Conservation (phyloP, 2,329 filamentous ascomycete species). For the Pleochaeta shiraiana region DNA sequence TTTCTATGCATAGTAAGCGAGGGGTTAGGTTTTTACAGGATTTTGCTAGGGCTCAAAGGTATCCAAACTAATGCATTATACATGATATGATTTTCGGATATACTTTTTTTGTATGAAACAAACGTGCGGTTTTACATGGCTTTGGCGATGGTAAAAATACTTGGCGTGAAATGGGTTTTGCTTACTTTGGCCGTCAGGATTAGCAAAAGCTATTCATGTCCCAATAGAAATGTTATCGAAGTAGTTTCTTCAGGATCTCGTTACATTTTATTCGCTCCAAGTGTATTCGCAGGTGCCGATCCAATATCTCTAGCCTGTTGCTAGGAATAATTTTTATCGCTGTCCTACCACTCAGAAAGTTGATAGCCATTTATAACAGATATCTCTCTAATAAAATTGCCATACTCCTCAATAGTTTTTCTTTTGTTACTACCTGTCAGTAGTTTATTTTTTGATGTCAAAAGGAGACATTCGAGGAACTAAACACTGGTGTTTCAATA, state of each 20-base stretch:
- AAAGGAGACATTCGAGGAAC: too few relatives aligned
- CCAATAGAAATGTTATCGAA: conserved; percentile 18
- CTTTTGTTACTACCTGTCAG: too few relatives aligned
- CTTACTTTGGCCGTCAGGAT: conserved; percentile 10
- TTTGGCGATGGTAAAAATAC: conserved; percentile 12
- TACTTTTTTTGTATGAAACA: conserved; percentile 10
- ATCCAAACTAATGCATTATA: conserved; percentile 13
- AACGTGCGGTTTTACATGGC: conserved; percentile 9
- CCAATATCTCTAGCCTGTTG: too few relatives aligned
- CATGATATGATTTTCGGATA: conserved; percentile 16
- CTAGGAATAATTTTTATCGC: too few relatives aligned
- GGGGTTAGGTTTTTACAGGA: conserved; percentile 16
- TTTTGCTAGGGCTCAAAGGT: conserved; percentile 5
- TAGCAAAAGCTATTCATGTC: conserved; percentile 7
- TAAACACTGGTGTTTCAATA: too few relatives aligned
- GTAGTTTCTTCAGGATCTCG: not conserved
- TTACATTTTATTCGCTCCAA: too few relatives aligned
- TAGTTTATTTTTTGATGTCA: too few relatives aligned
- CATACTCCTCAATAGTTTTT: too few relatives aligned
- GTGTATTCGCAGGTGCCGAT: too few relatives aligned
- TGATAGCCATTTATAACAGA: too few relatives aligned
- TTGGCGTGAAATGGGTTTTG: conserved; percentile 16
- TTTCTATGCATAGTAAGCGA: conserved; percentile 20
- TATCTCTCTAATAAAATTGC: too few relatives aligned
- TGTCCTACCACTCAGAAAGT: too few relatives aligned